Evolutionary conservation across 176 grass and related monocot genomes (phyloP).

Genomic region (Juncus effusus): DNA sequence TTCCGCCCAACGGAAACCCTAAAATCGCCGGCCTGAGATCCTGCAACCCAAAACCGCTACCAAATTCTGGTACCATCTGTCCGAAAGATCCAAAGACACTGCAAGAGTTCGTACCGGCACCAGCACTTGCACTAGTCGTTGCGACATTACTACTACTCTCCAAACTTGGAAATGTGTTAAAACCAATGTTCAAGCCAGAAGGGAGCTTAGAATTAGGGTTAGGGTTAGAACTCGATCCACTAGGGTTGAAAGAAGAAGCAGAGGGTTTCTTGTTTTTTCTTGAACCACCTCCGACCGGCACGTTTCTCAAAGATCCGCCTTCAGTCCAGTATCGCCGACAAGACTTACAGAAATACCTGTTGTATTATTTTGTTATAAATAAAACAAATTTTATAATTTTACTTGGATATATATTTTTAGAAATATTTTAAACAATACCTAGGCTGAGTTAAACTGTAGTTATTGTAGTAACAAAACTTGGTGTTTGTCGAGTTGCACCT

Average conservation of each 20-base stretch:
- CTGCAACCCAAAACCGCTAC: constrained; percentile 24
- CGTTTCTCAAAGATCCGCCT: constrained; percentile 21
- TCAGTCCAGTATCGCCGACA: constrained; percentile 29
- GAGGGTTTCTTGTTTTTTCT: constrained; percentile 31
- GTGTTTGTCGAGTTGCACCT: constrained; percentile 30
- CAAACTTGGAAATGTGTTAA: constrained; percentile 20
- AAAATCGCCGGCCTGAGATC: constrained; percentile 25
- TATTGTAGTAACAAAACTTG: constrained; percentile 30
- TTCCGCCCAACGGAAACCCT: constrained; percentile 24
- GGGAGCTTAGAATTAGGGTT: constrained; percentile 17
- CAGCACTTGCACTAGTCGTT: constrained; percentile 16
- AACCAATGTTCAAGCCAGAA: constrained; percentile 28
- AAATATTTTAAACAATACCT: neutral
- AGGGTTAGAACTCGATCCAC: constrained; percentile 18
- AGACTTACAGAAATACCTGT: constrained; percentile 18
- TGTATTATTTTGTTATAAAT: too few relatives aligned
- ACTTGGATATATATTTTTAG: too few relatives aligned
- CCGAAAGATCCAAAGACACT: constrained; percentile 22
- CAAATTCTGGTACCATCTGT: constrained; percentile 9
- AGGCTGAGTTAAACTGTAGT: constrained; percentile 27
- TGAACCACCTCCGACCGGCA: constrained; percentile 26
- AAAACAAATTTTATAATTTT: too few relatives aligned
- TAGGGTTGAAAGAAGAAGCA: constrained; percentile 15
- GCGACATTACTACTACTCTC: constrained; percentile 25
- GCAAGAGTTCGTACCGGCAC: constrained; percentile 1